Evolutionary conservation across 1,139 yeast species (phyloP), one percentile per base, ranked within the genome.

Genomic region (Lodderomyces jiufengensis): DNA sequence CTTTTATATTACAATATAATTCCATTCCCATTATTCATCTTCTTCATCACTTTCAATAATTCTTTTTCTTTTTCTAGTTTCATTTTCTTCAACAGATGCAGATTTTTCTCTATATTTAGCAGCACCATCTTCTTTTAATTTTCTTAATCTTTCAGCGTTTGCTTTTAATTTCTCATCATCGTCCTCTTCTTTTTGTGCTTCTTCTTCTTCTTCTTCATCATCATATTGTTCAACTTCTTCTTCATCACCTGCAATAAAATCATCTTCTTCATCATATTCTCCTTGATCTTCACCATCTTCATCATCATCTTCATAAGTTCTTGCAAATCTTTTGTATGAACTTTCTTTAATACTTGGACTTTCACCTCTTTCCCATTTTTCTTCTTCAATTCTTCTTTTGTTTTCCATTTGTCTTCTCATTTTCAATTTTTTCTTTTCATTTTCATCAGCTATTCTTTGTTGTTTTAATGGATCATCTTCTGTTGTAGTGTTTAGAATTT

Each of bases 381-480:
- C 75, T 43, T 70, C 75, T 44, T 68, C 73, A 36, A 66, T 50
- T 44, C 73, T 67, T 43, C 78, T 68, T 51, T 75, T 79, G 46
- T 71, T 57, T 47, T 72, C 76, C 48, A 77, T 66, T 69, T 78
- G 82, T 66, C 90, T 70, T 69, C 80, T 75, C 59, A 82, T 76
- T 59, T 84, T 76, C 54, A 76, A 63, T 43, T 80, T 70, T 61
- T 85, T 78, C 48, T 79, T 77, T 51, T 84, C 95, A 43, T 78
- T 80, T 61, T 79, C 85, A 55, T 87, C 96, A 24, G 90, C 80
- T 49, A 79, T 79, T 52, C 85, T 77, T 52, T 88, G 90, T 47
- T 81, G 80, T 57, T 82, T 69, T 56, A 87, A 86, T 2, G 98
- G 98, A 64, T 92, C 98, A 42, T 78, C 84, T 20, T 78, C 76